These are phyloP conservation scores for Boletus bicolor DNA, from an alignment of 768 basidiomycete species.

Conservation along the genomic window DNA sequence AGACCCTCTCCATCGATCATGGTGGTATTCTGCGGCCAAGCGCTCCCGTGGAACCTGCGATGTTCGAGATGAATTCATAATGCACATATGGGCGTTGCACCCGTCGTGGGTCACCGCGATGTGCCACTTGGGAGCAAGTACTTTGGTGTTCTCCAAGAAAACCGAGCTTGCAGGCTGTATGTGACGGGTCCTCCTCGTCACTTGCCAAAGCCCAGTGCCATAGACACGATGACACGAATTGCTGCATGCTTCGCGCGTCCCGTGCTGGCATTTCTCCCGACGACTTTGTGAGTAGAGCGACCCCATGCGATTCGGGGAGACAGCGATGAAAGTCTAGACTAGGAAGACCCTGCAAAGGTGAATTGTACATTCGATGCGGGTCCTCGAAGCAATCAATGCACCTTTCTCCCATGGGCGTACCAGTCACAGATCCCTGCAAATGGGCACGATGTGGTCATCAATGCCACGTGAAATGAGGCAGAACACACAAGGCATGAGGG, in stretches of 20 bases:
- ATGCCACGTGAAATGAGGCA: no score
- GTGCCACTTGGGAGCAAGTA: not conserved
- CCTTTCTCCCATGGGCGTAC: no score
- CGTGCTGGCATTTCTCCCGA: not conserved
- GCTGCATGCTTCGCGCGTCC: not conserved
- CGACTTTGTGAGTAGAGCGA: no score
- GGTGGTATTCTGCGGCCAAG: constrained; percentile 16
- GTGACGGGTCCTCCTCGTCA: not conserved
- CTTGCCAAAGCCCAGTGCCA: not conserved
- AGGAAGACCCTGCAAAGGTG: no score
- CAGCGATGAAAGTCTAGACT: no score
- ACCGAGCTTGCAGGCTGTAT: constrained; percentile 7
- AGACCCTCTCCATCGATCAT: constrained; percentile 13
- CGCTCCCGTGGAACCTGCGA: not conserved
- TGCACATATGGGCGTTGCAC: not conserved
- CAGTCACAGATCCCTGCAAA: no score
- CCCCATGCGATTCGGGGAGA: no score
- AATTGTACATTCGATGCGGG: no score
- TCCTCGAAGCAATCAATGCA: no score
- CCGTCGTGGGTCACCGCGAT: not conserved
- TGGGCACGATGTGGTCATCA: no score
- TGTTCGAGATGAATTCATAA: constrained; percentile 9
- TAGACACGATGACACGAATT: no score
- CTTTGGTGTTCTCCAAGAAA: not conserved
- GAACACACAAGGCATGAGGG: no score